Base-by-base conservation (phyloP, 176 grass and related monocot species). In the Musa itinerans region DNA sequence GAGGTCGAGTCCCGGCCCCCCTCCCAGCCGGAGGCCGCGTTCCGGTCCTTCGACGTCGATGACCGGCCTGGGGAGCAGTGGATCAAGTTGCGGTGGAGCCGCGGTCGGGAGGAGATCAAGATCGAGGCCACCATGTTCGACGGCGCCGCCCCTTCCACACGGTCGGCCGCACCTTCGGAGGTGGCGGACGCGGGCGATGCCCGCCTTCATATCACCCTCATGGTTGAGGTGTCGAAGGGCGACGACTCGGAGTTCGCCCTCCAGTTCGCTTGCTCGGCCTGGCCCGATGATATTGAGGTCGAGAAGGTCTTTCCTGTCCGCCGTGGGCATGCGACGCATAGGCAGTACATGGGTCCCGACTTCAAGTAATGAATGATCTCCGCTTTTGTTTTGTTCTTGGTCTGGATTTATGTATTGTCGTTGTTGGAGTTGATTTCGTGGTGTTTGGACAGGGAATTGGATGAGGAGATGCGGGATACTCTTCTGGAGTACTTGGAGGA, bases 41-140 rank as follows among this genome's bases (percentile, higher is more conserved):
- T 66, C 34, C 22, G 76, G 2, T 72, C 65, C 1, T 98, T 98
- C 86, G 15, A 78, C 49, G 53, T 89, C 7, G 82, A 91, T 26
- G 88, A 88, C 50, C 82, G 88, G 23, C 76, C 78, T 2, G 90
- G 88, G 0, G 75, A 98, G 78, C 81, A 75, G 57, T 93, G 80
- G 82, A 20, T 87, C 69, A 78, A 88, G 19, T 82, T 98, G 24
- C 73, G 76, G 63, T 57, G 78, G 9, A 72, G 67, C 11, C 24
- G 74, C 23, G 78, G 50, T 53, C 77, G 16, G 8, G 89, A 76
- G 58, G 83, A 89, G 67, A 75, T 98, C 73, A 82, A 67, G 80
- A 87, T 98, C 64, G 90, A 93, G 21, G 90, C 88, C 53, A 78
- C 88, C 15, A 63, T 98, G 80, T 75, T 93, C 63, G 88, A 93